Evolutionary conservation across 345 rosid genomes (phyloP).

Genomic region (Draba incana): DNA sequence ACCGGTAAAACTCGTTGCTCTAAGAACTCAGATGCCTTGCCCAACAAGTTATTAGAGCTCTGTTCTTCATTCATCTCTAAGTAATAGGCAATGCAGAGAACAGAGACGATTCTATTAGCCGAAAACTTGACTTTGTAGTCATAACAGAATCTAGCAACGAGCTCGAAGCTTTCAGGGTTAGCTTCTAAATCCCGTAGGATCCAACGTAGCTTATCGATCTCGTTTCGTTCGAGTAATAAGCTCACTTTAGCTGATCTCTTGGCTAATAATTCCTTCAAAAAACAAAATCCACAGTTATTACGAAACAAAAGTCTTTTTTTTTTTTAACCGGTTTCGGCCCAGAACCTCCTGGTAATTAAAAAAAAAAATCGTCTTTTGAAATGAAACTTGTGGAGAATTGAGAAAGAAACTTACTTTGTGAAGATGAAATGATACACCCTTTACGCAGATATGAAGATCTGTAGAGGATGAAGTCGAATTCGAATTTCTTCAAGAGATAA

Average conservation of each 20-base stretch:
- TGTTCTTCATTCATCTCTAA: conserved; percentile 73
- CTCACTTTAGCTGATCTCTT: conserved; percentile 67
- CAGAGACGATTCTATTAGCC: conserved; percentile 60
- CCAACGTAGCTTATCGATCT: conserved; percentile 37
- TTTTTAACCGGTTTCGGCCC: no score
- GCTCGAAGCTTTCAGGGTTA: conserved; percentile 60
- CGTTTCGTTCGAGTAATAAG: conserved; percentile 47
- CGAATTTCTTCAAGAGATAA: conserved; percentile 42
- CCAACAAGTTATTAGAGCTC: conserved; percentile 59
- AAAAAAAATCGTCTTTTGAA: no score
- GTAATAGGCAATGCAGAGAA: conserved; percentile 59
- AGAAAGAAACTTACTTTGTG: conserved; percentile 48
- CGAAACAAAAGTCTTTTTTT: background rate
- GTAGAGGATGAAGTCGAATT: conserved; percentile 39
- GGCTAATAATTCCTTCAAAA: conserved; percentile 58
- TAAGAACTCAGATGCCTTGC: conserved; percentile 52
- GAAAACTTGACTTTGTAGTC: conserved; percentile 55
- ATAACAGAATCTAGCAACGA: conserved; percentile 69
- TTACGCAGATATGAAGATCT: conserved; percentile 44
- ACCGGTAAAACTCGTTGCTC: conserved; percentile 55
- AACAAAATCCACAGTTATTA: background rate
- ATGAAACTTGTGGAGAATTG: background rate
- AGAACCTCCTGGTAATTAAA: no score
- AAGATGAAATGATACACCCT: conserved; percentile 49
- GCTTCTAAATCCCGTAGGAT: conserved; percentile 57